A percentile compares a stretch with the other conserved stretches of the same genome.
These are phyloP conservation scores for Yamagishiella unicocca DNA, from an alignment of 139 green algal species.

Conservation along the genomic window DNA sequence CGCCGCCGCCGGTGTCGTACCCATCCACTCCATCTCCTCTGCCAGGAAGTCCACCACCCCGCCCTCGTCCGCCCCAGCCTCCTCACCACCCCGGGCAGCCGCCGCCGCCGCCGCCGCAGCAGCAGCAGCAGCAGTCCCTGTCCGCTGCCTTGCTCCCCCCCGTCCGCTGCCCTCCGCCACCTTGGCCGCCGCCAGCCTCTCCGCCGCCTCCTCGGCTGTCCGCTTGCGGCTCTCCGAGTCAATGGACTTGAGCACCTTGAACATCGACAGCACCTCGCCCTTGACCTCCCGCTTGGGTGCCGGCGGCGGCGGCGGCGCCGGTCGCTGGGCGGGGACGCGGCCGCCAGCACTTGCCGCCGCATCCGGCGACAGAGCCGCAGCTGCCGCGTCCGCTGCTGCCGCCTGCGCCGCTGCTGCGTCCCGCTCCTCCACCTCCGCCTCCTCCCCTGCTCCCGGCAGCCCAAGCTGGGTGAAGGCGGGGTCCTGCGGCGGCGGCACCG, in stretches of 20 bases:
- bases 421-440: not conserved
- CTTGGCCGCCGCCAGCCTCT: not conserved
- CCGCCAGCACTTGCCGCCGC: not conserved
- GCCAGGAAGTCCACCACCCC: conserved; percentile 29
- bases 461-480: not conserved
- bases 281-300: conserved; percentile 18
- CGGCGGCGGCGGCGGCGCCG: not conserved
- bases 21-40: too few relatives aligned
- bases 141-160: too few relatives aligned
- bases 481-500: not conserved
- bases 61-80: not conserved
- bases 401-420: not conserved
- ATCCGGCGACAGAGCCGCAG: not conserved
- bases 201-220: not conserved
- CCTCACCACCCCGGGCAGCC: not conserved
- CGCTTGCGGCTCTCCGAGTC: not conserved
- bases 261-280: conserved; percentile 37
- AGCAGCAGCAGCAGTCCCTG: not conserved
- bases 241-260: conserved; percentile 45
- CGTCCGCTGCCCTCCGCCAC: not conserved
- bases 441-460: not conserved
- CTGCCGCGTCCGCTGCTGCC: not conserved
- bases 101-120: not conserved
- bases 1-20: too few relatives aligned
- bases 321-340: not conserved